A percentile compares a stretch with the other conserved stretches of the same genome.
Conservation (phyloP, 345 rosid genomes). For the Hibiscus tridactylites region DNA sequence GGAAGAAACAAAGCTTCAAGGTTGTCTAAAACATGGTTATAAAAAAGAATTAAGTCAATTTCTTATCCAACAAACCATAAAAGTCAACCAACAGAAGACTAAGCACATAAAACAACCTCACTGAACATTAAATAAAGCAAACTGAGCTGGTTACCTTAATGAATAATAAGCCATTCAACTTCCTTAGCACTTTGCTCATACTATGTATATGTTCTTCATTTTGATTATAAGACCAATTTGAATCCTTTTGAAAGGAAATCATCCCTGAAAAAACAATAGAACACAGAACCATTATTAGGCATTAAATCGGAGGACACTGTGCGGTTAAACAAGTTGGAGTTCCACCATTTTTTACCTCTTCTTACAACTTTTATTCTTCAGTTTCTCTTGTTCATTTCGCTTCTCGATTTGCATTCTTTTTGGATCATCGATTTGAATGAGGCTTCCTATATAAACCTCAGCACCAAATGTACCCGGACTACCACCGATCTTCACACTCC, state of each 20-base stretch:
- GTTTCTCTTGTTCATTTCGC: conserved; percentile 15
- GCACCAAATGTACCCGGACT: conserved; percentile 26
- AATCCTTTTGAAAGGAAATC: conserved; percentile 53
- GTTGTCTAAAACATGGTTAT: too few relatives aligned
- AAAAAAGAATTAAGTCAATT: too few relatives aligned
- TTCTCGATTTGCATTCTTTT: conserved; percentile 8
- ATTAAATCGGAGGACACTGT: background rate
- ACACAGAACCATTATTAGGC: background rate
- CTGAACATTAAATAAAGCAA: too few relatives aligned
- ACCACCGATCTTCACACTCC: conserved; percentile 28
- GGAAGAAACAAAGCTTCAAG: too few relatives aligned
- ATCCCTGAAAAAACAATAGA: conserved; percentile 29
- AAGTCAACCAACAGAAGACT: too few relatives aligned
- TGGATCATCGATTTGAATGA: conserved; percentile 19
- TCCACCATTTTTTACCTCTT: conserved; percentile 25
- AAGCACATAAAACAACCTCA: too few relatives aligned
- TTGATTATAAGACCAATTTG: conserved; percentile 39
- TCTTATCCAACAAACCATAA: too few relatives aligned
- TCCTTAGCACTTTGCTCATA: background rate
- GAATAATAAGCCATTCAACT: conserved; percentile 17
- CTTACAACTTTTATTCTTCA: conserved; percentile 14
- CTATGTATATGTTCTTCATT: background rate
- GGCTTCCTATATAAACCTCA: conserved; percentile 36
- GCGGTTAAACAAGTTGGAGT: background rate
- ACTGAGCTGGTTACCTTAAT: too few relatives aligned